Evolutionary conservation across 23 red algal genomes (phyloP), one percentile per base, ranked within the genome.

Genomic region (Gracilaria caudata): DNA sequence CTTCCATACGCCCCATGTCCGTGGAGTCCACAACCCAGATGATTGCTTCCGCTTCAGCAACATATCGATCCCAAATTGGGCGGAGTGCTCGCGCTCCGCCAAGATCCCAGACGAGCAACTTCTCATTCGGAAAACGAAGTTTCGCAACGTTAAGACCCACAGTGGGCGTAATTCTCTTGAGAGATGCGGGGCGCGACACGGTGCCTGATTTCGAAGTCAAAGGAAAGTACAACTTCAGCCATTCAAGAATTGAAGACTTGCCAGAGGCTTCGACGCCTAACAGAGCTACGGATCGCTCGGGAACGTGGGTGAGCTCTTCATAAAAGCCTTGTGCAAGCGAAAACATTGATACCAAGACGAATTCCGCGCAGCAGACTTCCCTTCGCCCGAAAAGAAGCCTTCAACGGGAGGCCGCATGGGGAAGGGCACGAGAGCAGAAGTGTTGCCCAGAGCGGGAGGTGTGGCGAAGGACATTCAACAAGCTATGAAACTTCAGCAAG

Each of bases 121-220:
- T 79, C 4, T 75, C 63, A 40, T 40, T 59, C 37, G 51, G 23
- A 49, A 58, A 60, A 26, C 60, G 78, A 77, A 98, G 68, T 43
- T 82, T 81, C 19, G 91, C 90, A 4, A 93, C 82, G 39, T 98
- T 94, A 28, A 98, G 95, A 20, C 95, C 95, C 7, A 98, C 92
- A 2, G 95, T 98, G 4, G 95, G 92, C 7, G 40, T 59, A 9
- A 96, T 70, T 77, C 44, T 85, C 21, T 81, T 33, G n/a, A 90
- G 77, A 4, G 68, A 41, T 37, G 68, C 28, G 7, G 83, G 83
- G n/a, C 55, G 73, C 25, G 44, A n/a, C 8, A 74, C 73, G 11
- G 28, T 30, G 35, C n/a, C 33, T 4, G 44, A 14, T n/a, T 19
- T 1, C 0, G 70, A 25, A 25, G 53, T 44, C 23, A 19, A n/a